Evolutionary conservation across 1,139 yeast species (phyloP), one percentile per base, ranked within the genome.

Genomic region (Magnusiomyces clavatus): DNA sequence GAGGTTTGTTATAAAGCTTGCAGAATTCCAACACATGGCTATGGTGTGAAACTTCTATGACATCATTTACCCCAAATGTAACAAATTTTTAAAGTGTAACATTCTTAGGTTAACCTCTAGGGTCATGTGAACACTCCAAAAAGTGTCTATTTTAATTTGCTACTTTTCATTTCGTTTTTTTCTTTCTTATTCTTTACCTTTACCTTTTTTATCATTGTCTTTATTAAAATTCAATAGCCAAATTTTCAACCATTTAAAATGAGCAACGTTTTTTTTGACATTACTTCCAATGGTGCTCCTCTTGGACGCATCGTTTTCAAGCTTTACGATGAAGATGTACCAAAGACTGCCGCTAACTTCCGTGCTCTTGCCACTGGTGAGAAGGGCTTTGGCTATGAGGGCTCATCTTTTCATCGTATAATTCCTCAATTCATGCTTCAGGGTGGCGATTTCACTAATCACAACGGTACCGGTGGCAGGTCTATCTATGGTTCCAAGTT

Each of bases 361-460:
- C 68, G 72, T 69, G 87, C 87, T 58, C 74, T 83, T 65, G 75
- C 81, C 69, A 83, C 89, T 57, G 89, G 89, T 61, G 89, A 83
- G 73, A 80, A 83, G 75, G 89, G 90, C 53, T 83, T 72, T 58
- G 95, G 95, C 60, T 87, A 85, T 80, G 83, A 85, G 68, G 80
- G 79, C 62, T 86, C 95, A 36, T 75, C 81, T 60, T 89, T 89
- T 89, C 97, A 89, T 82, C 83, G 97, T 74, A 90, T 89, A 60
- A 89, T 89, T 66, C 92, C 94, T 65, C 79, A 84, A 65, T 89
- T 89, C 75, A 89, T 89, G 97, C 79, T 89, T 70, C 97, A 89
- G 76, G 97, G 97, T 72, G 97, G 97, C 76, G 97, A 89, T 73
- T 88, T 89, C 77, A 88, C 95, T 71, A 77, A 83, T 68, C 83